phyloP scores from a whole-genome alignment of 805 yeast genomes.

The Nakazawaea pomicola region DNA sequence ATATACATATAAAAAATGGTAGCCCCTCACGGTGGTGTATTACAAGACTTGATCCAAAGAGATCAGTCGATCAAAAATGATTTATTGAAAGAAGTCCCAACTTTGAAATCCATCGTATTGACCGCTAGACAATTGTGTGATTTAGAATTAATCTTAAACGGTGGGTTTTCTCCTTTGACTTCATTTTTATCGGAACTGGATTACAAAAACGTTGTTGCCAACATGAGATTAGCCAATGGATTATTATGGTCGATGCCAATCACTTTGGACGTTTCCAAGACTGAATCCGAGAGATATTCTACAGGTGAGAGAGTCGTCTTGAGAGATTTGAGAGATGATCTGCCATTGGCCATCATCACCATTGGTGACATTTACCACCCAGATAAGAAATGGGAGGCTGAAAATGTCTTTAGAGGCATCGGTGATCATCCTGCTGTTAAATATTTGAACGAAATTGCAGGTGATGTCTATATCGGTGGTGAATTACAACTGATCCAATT shows the following conservation, averaged over 20 bases:
- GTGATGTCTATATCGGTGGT: conserved; percentile 88
- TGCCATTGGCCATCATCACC: conserved; percentile 76
- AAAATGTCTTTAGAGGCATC: conserved; percentile 89
- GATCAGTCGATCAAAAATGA: conserved; percentile 58
- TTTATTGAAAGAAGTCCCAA: conserved; percentile 53
- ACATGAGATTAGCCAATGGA: conserved; percentile 70
- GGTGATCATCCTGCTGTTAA: conserved; percentile 92
- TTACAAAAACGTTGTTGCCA: conserved; percentile 61
- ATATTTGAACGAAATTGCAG: conserved; percentile 67
- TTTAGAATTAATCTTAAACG: conserved; percentile 83
- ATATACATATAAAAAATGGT: conserved; percentile 39
- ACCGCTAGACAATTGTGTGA: conserved; percentile 92
- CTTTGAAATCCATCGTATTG: conserved; percentile 44
- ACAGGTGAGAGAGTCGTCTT: conserved; percentile 64
- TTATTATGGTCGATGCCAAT: conserved; percentile 90
- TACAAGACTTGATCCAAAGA: conserved; percentile 81
- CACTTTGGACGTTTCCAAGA: conserved; percentile 67
- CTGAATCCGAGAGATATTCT: conserved; percentile 39
- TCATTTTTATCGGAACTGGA: conserved; percentile 67
- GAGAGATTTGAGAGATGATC: conserved; percentile 76
- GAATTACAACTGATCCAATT: conserved; percentile 74
- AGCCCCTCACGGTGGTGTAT: conserved; percentile 87
- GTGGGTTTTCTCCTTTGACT: conserved; percentile 85
- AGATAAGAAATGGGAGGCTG: conserved; percentile 74
- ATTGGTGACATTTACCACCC: conserved; percentile 77